A percentile compares a stretch with the other conserved stretches of the same genome.
Conservation (phyloP, 768 basidiomycete genomes). For the Botryobasidium botryosum region DNA sequence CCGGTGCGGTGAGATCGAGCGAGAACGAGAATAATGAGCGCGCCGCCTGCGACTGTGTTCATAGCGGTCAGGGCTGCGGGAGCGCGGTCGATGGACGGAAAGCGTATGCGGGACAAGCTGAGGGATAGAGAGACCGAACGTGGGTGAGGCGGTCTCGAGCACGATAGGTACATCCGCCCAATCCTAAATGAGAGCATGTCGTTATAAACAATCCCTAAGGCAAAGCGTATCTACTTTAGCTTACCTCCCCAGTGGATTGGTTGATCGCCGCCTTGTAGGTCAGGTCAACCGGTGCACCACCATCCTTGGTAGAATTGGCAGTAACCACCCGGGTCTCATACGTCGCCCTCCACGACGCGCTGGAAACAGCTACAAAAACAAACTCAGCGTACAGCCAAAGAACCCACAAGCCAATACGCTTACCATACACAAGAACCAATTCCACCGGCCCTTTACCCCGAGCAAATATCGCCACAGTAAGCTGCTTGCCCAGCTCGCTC, state of each 20-base stretch:
- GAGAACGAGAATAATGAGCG: too few relatives aligned
- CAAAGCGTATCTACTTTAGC: background rate
- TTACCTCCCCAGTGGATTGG: conserved; percentile 13
- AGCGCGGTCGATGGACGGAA: too few relatives aligned
- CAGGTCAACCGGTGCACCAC: too few relatives aligned
- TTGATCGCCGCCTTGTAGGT: conserved; percentile 13
- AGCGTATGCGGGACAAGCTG: too few relatives aligned
- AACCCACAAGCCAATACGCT: background rate
- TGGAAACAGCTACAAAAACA: conserved; percentile 5
- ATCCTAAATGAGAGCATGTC: conserved; percentile 10
- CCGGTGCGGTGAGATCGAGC: too few relatives aligned
- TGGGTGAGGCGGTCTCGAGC: conserved; percentile 12
- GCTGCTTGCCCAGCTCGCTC: too few relatives aligned
- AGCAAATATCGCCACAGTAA: conserved; percentile 9
- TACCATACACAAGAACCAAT: conserved; percentile 6
- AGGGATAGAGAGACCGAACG: conserved; percentile 8
- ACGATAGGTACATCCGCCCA: conserved; percentile 11
- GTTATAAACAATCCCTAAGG: too few relatives aligned
- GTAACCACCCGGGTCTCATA: conserved; percentile 9
- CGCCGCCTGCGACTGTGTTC: too few relatives aligned
- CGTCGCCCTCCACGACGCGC: too few relatives aligned
- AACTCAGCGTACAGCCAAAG: too few relatives aligned
- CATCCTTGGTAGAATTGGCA: too few relatives aligned
- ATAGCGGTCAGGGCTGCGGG: too few relatives aligned
- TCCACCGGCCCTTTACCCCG: conserved; percentile 6